Evolutionary conservation across 768 basidiomycete species (phyloP).

Genomic region (Suillus hirtellus): DNA sequence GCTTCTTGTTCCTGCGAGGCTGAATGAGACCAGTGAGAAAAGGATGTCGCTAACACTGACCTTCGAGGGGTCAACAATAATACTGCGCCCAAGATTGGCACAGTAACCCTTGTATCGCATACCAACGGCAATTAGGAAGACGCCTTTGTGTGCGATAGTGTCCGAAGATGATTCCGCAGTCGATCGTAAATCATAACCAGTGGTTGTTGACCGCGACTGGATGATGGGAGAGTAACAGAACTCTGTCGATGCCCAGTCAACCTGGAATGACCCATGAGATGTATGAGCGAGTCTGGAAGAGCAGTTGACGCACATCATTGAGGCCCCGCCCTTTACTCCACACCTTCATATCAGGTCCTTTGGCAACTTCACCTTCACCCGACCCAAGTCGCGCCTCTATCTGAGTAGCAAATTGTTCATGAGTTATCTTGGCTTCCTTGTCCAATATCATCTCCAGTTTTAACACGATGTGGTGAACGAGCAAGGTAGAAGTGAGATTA

Average conservation of each 20-base stretch:
- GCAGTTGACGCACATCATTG: conserved; percentile 58
- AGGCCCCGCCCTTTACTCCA: conserved; percentile 81
- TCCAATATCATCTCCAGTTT: conserved; percentile 92
- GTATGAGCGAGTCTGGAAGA: neutral
- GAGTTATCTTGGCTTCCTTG: conserved; percentile 85
- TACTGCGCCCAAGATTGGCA: conserved; percentile 88
- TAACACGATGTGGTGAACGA: conserved; percentile 81
- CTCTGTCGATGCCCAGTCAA: conserved; percentile 89
- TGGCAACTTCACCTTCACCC: conserved; percentile 58
- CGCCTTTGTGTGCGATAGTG: conserved; percentile 82
- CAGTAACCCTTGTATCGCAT: conserved; percentile 93
- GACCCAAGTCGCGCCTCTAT: conserved; percentile 89
- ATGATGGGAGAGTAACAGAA: conserved; percentile 96
- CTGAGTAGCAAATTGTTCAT: conserved; percentile 81
- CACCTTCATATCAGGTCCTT: conserved; percentile 89
- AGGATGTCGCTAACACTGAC: conserved; percentile 39
- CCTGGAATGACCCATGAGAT: conserved; percentile 42
- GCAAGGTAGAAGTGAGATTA: conserved; percentile 78
- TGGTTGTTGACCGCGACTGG: conserved; percentile 82
- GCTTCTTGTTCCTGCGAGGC: conserved; percentile 81
- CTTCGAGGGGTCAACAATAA: conserved; percentile 91
- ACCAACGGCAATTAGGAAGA: conserved; percentile 84
- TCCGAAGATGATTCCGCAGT: conserved; percentile 86
- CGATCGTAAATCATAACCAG: conserved; percentile 86
- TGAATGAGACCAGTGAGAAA: conserved; percentile 1